Conservation (phyloP, 371 early-diverging fungal species). For the Mortierella sp. region DNA sequence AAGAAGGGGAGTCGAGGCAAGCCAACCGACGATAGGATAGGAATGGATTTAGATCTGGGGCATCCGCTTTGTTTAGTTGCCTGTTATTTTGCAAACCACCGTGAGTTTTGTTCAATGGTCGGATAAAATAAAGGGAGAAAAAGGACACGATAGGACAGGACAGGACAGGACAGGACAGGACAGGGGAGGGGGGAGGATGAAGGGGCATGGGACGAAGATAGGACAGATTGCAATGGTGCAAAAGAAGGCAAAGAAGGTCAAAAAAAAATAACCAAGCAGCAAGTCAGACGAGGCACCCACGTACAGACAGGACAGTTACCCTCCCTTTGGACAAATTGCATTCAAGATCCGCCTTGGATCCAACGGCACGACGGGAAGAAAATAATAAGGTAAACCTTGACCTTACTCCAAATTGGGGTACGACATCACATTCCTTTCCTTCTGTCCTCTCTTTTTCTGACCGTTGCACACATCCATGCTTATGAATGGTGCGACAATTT, state of each 20-base stretch:
- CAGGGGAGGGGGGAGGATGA: too few relatives aligned
- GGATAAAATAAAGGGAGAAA: too few relatives aligned
- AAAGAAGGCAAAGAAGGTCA: not conserved
- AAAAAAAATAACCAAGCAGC: not conserved
- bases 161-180: not conserved
- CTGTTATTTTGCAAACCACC: not conserved
- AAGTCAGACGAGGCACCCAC: not conserved
- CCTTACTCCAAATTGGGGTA: not conserved
- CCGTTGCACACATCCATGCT: not conserved
- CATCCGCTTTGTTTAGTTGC: not conserved
- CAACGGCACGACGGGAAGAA: conserved; percentile 2
- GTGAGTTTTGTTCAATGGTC: not conserved
- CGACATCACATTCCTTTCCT: not conserved
- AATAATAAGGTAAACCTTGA: not conserved
- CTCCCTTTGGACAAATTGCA: not conserved
- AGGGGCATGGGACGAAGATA: not conserved
- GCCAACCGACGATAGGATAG: too few relatives aligned
- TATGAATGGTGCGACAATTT: not conserved
- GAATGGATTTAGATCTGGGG: not conserved
- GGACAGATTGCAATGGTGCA: not conserved
- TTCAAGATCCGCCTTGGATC: conserved; percentile 10
- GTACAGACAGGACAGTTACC: not conserved
- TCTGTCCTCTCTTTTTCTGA: not conserved
- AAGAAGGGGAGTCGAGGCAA: not conserved
- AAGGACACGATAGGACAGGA: not conserved